Percentiles rank a stretch among this genome's conserved stretches.
Evolutionary conservation across 139 green algal genomes (phyloP).

Genomic region (Tetradesmus obliquus): DNA sequence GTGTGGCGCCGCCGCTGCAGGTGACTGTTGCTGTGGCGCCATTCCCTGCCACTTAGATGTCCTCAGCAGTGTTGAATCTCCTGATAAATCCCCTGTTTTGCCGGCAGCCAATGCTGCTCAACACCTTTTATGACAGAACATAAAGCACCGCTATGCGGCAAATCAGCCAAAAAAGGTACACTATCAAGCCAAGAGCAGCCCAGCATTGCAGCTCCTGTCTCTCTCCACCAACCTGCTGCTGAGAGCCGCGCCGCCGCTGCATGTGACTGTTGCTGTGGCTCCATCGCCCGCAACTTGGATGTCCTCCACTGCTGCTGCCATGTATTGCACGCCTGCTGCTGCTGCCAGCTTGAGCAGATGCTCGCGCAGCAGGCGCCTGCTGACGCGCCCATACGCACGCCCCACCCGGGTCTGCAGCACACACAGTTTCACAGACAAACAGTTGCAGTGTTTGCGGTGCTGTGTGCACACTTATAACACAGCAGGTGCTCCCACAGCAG

Average conservation of each 20-base stretch:
- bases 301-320: slow-evolving; percentile 62
- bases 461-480: too few species aligned
- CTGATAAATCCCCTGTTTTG: too few species aligned
- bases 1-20: slow-evolving; percentile 1
- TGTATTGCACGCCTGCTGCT: slow-evolving; percentile 68
- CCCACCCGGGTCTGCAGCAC: slow-evolving; percentile 63
- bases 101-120: too few species aligned
- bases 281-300: slow-evolving; percentile 32
- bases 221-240: slow-evolving; percentile 21
- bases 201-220: too few species aligned
- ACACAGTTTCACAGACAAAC: not conserved
- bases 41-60: too few species aligned
- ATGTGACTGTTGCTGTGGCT: not conserved
- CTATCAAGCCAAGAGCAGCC: too few species aligned
- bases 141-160: too few species aligned
- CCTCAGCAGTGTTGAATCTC: too few species aligned
- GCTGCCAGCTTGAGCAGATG: slow-evolving; percentile 62
- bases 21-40: not conserved
- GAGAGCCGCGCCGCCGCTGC: not conserved
- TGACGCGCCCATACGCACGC: slow-evolving; percentile 76
- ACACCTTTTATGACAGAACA: too few species aligned
- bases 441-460: not conserved
- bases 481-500: slow-evolving; percentile 72
- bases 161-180: too few species aligned
- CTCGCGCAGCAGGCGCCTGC: slow-evolving; percentile 69